Conservation (phyloP, 805 yeast genomes). For the Yarrowia yakushimensis region DNA sequence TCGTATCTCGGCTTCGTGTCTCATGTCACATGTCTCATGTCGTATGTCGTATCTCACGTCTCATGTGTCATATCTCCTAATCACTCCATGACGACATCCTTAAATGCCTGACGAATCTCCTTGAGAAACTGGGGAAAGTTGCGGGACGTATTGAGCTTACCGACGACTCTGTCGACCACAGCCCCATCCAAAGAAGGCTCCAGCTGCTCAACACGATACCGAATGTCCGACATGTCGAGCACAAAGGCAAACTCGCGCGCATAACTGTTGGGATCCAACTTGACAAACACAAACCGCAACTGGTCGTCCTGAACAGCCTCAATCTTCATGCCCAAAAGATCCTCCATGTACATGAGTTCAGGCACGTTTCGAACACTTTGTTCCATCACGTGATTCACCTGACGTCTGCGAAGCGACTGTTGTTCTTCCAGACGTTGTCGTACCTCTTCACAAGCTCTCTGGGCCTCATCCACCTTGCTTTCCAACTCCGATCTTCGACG, state of each 20-base stretch:
- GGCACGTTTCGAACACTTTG: slow-evolving; percentile 51
- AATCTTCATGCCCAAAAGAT: slow-evolving; percentile 52
- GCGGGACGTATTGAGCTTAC: slow-evolving; percentile 32
- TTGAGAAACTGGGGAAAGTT: slow-evolving; percentile 33
- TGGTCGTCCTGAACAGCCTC: slow-evolving; percentile 49
- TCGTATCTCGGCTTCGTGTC: too few relatives aligned
- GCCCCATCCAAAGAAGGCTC: slow-evolving; percentile 41
- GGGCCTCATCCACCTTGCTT: neutral
- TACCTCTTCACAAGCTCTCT: neutral
- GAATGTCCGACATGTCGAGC: slow-evolving; percentile 46
- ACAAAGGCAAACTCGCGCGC: slow-evolving; percentile 45
- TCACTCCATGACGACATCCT: neutral
- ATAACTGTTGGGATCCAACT: slow-evolving; percentile 46
- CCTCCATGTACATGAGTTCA: slow-evolving; percentile 52
- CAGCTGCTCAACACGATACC: slow-evolving; percentile 38
- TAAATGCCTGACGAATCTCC: slow-evolving; percentile 34
- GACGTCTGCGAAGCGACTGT: slow-evolving; percentile 38
- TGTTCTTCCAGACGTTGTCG: slow-evolving; percentile 28
- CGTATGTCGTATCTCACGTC: too few relatives aligned
- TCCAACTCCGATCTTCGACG: neutral
- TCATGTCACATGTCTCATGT: too few relatives aligned
- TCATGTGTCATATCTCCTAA: too few relatives aligned
- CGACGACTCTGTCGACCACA: slow-evolving; percentile 29
- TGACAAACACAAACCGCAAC: slow-evolving; percentile 48
- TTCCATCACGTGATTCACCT: slow-evolving; percentile 37